phyloP scores from a whole-genome alignment of 73 alveolate genomes.

The Tetrahymena thermophila region DNA sequence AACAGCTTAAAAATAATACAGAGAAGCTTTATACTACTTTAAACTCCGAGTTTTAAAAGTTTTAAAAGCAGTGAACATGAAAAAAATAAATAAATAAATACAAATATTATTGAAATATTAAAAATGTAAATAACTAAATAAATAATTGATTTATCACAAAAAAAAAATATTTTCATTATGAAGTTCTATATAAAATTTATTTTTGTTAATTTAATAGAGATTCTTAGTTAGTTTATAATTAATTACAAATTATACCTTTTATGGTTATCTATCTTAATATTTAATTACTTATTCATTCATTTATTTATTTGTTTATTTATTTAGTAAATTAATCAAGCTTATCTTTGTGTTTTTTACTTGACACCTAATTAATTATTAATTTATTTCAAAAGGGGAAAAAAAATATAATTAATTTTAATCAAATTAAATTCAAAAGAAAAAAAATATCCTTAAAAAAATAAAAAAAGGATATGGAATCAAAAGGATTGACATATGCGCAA shows the following conservation, averaged over 20 bases:
- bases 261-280: background rate
- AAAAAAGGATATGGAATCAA: background rate
- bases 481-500: background rate
- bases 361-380: too few relatives aligned
- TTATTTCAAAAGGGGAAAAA: background rate
- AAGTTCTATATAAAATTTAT: background rate
- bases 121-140: too few relatives aligned
- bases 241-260: too few relatives aligned
- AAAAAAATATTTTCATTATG: too few relatives aligned
- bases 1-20: background rate
- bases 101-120: background rate
- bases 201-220: too few relatives aligned
- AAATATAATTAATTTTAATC: background rate
- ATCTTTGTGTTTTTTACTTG: background rate
- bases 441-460: background rate
- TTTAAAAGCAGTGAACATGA: background rate
- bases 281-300: too few relatives aligned
- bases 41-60: background rate
- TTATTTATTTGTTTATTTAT: too few relatives aligned
- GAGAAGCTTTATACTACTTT: background rate
- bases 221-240: too few relatives aligned
- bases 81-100: background rate
- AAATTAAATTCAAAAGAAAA: too few relatives aligned
- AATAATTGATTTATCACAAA: background rate
- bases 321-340: background rate